Percentiles rank a stretch among this genome's conserved stretches.
phyloP scores from a whole-genome alignment of 345 rosid species.

The Acer campestre region DNA sequence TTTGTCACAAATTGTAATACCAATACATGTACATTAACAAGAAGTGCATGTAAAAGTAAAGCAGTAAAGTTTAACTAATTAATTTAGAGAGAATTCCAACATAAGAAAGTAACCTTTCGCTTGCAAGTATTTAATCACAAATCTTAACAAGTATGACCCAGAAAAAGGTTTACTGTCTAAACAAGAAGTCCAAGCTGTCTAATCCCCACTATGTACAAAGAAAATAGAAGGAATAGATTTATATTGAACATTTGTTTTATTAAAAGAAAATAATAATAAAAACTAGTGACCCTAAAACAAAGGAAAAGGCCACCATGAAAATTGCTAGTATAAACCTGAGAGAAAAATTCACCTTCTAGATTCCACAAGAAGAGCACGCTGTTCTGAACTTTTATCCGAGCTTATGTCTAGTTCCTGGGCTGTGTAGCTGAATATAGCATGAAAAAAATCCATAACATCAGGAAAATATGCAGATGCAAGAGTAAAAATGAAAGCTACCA shows the following conservation, averaged over 20 bases:
- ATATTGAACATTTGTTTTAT: neutral
- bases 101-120: neutral
- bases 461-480: conserved; percentile 3
- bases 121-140: neutral
- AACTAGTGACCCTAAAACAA: neutral
- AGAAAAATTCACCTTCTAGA: conserved; percentile 64
- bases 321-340: neutral
- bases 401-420: conserved; percentile 50
- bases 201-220: neutral
- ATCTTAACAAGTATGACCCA: neutral
- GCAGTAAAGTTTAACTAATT: neutral
- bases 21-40: neutral
- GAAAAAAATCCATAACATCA: conserved; percentile 20
- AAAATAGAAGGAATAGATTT: neutral
- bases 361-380: conserved; percentile 80
- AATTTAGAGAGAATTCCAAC: neutral
- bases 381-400: conserved; percentile 55
- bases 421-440: conserved; percentile 37
- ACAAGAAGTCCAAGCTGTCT: neutral
- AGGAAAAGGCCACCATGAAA: neutral
- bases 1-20: neutral
- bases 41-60: neutral
- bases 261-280: neutral
- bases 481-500: neutral
- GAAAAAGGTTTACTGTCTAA: neutral